Conservation (phyloP, 2,329 filamentous ascomycete genomes). For the Leptographium radiaticola region DNA sequence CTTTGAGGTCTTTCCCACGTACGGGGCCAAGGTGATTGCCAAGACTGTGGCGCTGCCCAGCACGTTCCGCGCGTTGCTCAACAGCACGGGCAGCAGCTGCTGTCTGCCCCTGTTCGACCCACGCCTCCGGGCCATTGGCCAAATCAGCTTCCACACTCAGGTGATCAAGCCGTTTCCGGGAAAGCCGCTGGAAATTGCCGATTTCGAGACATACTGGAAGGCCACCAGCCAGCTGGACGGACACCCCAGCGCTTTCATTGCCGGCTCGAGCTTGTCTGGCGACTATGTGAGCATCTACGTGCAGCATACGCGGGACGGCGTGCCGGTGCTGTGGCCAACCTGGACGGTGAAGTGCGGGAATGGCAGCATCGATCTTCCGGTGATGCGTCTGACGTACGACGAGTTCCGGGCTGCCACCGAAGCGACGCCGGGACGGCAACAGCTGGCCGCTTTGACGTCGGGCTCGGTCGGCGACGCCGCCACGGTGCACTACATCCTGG, state of each 20-base stretch:
- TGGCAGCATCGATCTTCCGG: conserved; percentile 56
- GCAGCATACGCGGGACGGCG: conserved; percentile 76
- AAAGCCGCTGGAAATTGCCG: conserved; percentile 86
- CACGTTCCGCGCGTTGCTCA: conserved; percentile 63
- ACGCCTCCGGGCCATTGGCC: conserved; percentile 77
- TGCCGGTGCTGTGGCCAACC: conserved; percentile 76
- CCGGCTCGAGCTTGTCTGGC: conserved; percentile 88
- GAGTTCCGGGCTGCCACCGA: conserved; percentile 51
- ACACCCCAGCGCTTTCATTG: conserved; percentile 76
- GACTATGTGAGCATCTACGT: conserved; percentile 88
- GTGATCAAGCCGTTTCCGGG: conserved; percentile 94
- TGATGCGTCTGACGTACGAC: conserved; percentile 63
- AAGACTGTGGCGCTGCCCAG: conserved; percentile 85
- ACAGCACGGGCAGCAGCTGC: conserved; percentile 64
- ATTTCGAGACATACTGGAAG: conserved; percentile 99
- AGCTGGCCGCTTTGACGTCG: conserved; percentile 27
- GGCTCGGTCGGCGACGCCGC: conserved; percentile 43
- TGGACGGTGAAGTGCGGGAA: conserved; percentile 59
- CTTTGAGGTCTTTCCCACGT: conserved; percentile 95
- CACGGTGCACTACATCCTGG: conserved; percentile 58
- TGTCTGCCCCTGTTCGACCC: conserved; percentile 88
- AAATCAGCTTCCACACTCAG: conserved; percentile 87
- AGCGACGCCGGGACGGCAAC: conserved; percentile 26
- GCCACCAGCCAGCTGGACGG: conserved; percentile 87
- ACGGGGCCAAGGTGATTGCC: conserved; percentile 93